These are phyloP conservation scores for Aspergillus udagawae DNA, from an alignment of 2,329 filamentous ascomycete genomes.

Conservation along the genomic window DNA sequence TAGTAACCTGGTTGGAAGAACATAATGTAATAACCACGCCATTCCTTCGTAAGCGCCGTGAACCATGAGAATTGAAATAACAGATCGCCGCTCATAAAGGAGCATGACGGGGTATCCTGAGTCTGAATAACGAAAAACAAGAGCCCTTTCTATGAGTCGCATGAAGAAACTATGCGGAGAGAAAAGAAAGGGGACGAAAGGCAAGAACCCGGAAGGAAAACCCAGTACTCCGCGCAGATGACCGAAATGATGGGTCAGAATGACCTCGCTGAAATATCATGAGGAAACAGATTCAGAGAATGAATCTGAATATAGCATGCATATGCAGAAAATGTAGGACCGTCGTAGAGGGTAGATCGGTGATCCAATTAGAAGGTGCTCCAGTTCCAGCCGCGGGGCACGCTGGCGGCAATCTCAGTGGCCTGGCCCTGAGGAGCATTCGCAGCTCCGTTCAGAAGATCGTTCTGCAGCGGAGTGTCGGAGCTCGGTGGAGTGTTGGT, in stretches of 20 bases:
- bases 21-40: slow-evolving; percentile 2
- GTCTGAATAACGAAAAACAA: slow-evolving; percentile 14
- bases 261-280: slow-evolving; percentile 4
- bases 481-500: slow-evolving; percentile 19
- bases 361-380: slow-evolving; percentile 52
- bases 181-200: slow-evolving; percentile 5
- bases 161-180: slow-evolving; percentile 6
- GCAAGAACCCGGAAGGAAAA: slow-evolving; percentile 2
- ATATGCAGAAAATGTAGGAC: neutral
- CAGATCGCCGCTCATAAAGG: slow-evolving; percentile 22
- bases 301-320: neutral
- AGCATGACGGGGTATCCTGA: slow-evolving; percentile 36
- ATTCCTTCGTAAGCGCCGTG: neutral
- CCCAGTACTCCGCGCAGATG: slow-evolving; percentile 15
- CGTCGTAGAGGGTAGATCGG: neutral
- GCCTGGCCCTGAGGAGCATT: slow-evolving; percentile 24
- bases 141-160: slow-evolving; percentile 12
- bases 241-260: slow-evolving; percentile 4
- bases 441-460: slow-evolving; percentile 18
- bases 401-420: slow-evolving; percentile 50
- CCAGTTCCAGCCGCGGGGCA: slow-evolving; percentile 59
- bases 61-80: slow-evolving; percentile 13
- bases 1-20: neutral
- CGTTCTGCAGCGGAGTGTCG: slow-evolving; percentile 18
- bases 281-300: slow-evolving; percentile 5